These are phyloP conservation scores for Ophiostoma australiae DNA, from an alignment of 2,329 filamentous ascomycete genomes.

Conservation along the genomic window DNA sequence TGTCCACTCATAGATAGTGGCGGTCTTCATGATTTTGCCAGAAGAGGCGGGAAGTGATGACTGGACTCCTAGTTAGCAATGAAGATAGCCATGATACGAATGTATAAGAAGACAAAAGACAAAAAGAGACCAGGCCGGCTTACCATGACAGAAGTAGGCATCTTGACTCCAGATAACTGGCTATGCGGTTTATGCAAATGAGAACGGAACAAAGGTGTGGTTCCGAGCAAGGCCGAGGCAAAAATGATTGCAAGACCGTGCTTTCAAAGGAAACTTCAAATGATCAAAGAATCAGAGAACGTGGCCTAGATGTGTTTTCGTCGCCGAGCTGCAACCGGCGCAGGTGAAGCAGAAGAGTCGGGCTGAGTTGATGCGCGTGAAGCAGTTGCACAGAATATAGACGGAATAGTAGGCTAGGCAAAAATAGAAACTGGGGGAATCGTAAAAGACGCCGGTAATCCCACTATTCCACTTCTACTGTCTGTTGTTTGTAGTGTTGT, in stretches of 20 bases:
- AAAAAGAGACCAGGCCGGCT: too few species aligned
- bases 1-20: slow-evolving; percentile 5
- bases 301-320: not conserved
- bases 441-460: not conserved
- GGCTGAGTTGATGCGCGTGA: not conserved
- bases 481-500: not conserved
- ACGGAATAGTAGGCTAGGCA: not conserved
- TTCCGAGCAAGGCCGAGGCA: not conserved
- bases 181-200: too few species aligned
- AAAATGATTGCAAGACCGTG: not conserved
- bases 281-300: not conserved
- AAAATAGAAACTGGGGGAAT: not conserved
- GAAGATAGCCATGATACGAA: not conserved
- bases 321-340: not conserved
- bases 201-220: not conserved
- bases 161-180: not conserved
- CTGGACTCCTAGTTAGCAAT: not conserved
- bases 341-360: not conserved
- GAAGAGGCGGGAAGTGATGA: not conserved
- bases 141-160: not conserved
- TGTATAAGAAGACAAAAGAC: not conserved
- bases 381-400: not conserved
- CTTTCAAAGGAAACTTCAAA: not conserved
- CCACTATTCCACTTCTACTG: not conserved
- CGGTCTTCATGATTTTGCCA: not conserved